A percentile compares a stretch with the other conserved stretches of the same genome.
These are phyloP conservation scores for Plenodomus tracheiphilus DNA, from an alignment of 2,329 filamentous ascomycete genomes.

Conservation along the genomic window DNA sequence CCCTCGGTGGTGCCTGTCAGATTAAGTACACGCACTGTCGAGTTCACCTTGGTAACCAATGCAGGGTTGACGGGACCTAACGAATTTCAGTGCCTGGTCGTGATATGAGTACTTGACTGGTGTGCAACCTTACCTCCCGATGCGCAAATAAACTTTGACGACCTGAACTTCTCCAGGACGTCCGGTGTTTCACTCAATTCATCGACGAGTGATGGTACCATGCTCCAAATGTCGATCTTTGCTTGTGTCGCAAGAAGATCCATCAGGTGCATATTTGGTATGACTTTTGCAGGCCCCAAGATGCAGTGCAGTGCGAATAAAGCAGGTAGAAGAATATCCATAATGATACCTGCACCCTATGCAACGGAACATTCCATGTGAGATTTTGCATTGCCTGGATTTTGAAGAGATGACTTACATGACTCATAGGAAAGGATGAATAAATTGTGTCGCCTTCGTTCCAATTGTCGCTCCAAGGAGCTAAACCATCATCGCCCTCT, in stretches of 20 bases:
- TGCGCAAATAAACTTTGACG: conserved; percentile 33
- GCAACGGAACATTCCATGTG: conserved; percentile 9
- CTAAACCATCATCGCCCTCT: conserved; percentile 28
- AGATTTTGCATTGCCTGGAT: conserved; percentile 24
- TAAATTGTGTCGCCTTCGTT: conserved; percentile 26
- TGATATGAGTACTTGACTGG: not conserved
- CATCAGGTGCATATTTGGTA: conserved; percentile 45
- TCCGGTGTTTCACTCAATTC: conserved; percentile 25
- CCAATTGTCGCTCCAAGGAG: conserved; percentile 26
- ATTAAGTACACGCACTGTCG: conserved; percentile 20
- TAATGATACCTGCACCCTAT: conserved; percentile 44
- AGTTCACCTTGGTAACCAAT: conserved; percentile 21
- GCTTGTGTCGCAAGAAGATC: conserved; percentile 38
- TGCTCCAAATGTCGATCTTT: conserved; percentile 34
- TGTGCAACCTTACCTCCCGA: conserved; percentile 26
- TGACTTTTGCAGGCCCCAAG: conserved; percentile 40
- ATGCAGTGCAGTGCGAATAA: conserved; percentile 44
- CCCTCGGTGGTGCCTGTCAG: conserved; percentile 29
- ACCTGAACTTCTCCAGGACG: conserved; percentile 22
- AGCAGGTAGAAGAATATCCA: conserved; percentile 47
- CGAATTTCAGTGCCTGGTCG: not conserved
- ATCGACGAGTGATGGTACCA: conserved; percentile 29
- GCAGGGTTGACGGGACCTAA: conserved; percentile 25
- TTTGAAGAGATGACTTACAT: conserved; percentile 12
- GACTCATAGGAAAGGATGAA: conserved; percentile 45